Evolutionary conservation across 371 early-diverging fungal genomes (phyloP), one percentile per base, ranked within the genome.

Genomic region (Apophysomyces sp.): DNA sequence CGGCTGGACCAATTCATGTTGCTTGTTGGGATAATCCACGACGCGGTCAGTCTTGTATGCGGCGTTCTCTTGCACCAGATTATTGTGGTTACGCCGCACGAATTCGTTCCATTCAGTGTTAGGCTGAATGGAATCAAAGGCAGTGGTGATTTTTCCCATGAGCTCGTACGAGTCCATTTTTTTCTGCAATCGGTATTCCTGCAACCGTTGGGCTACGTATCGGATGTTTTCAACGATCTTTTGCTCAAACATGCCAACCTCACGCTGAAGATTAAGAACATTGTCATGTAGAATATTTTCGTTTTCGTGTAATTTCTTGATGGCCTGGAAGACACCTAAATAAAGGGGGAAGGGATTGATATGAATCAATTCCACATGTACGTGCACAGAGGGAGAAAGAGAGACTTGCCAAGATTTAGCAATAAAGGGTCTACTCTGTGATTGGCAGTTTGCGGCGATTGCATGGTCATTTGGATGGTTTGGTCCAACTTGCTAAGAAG

Each of bases 81-180:
- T 61, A 27, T 62, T 57, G 7, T 67, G 65, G 36, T 81, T 65
- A 31, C 77, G 75, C 29, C 68, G 62, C 1, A 72, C 64, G 62
- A 78, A 81, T 27, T 71, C 73, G 24, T 75, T 69, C 82, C 82
- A 81, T 60, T 81, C 82, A 0, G 71, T 63, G 34, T 67, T 55
- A 5, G 77, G 69, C 13, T 60, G 55, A 2, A 81, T 39, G 2
- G 40, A 26, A 27, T 69, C 53, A 24, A 81, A 73, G 0, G 60
- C 62, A 0, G 57, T 52, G 1, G 63, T 61, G 15, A 81, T 64
- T 3, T 60, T 62, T 9, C 66, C 72, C 55, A 73, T 62, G 7
- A 59, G 60, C 24, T 65, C 63, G 15, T 64, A 51, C 2, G 59
- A 36, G 27, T 78, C 79, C 54, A 77, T 58, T 21, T 73, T 74